Evolutionary conservation across 345 rosid species (phyloP).

Genomic region (Populus nigra): DNA sequence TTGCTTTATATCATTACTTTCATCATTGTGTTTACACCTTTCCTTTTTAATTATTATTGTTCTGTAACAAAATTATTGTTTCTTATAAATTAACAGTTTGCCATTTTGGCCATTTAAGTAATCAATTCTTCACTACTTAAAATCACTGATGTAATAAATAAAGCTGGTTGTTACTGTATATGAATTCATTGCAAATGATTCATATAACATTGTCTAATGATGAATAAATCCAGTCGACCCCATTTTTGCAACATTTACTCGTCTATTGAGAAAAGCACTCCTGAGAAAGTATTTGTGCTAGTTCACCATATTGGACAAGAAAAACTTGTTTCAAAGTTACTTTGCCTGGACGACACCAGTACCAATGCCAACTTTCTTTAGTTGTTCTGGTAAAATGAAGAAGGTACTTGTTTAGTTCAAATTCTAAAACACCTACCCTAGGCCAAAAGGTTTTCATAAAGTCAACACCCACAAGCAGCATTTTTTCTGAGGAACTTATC

Average conservation of each 20-base stretch:
- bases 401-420: not conserved
- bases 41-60: not conserved
- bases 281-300: not conserved
- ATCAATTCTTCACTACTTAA: not conserved
- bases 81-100: not conserved
- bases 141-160: not conserved
- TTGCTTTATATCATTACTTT: constrained; percentile 1
- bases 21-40: not conserved
- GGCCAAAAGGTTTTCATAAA: not conserved
- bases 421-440: not conserved
- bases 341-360: not conserved
- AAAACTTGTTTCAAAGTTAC: not conserved
- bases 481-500: not conserved
- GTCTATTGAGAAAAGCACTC: not conserved
- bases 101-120: not conserved
- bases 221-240: not conserved
- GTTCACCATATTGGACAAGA: not conserved
- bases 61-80: not conserved
- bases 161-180: not conserved
- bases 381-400: not conserved
- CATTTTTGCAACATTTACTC: constrained; percentile 1
- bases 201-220: not conserved
- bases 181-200: not conserved
- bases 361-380: not conserved
- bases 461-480: not conserved